These are phyloP conservation scores for Handroanthus guayacan DNA, from an alignment of 257 asterid genomes.

Conservation along the genomic window DNA sequence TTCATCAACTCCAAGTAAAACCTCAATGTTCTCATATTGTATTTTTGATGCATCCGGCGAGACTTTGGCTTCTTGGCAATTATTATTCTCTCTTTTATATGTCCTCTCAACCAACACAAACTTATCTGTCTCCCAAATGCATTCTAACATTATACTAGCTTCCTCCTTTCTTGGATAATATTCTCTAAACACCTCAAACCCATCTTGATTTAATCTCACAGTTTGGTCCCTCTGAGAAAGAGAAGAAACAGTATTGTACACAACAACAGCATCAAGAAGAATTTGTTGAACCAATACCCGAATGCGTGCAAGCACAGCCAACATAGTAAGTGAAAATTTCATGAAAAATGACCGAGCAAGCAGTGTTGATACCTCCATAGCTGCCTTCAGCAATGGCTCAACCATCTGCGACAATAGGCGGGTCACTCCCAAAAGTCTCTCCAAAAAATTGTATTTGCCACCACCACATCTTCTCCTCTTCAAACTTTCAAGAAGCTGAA, in stretches of 20 bases:
- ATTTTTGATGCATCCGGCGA: constrained; percentile 45
- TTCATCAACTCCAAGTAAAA: constrained; percentile 73
- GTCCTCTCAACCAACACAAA: constrained; percentile 63
- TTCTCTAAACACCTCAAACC: constrained; percentile 84
- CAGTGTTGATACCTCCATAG: constrained; percentile 76
- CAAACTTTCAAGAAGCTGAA: constrained; percentile 89
- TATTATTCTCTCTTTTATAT: constrained; percentile 47
- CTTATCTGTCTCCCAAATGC: constrained; percentile 79
- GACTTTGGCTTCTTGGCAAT: constrained; percentile 44
- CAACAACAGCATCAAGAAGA: constrained; percentile 73
- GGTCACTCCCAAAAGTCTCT: constrained; percentile 83
- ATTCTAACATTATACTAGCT: constrained; percentile 53
- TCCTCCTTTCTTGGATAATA: constrained; percentile 74
- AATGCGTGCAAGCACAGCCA: constrained; percentile 87
- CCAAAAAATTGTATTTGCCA: constrained; percentile 73
- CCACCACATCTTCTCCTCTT: constrained; percentile 67
- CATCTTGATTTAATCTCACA: constrained; percentile 72
- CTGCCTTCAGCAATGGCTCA: constrained; percentile 87
- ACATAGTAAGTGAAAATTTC: constrained; percentile 75
- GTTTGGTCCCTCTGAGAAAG: constrained; percentile 78
- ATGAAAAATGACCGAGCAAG: constrained; percentile 90
- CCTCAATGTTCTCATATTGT: constrained; percentile 67
- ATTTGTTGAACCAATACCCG: constrained; percentile 94
- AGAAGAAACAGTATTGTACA: constrained; percentile 66
- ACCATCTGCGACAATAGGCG: constrained; percentile 84